Percentiles rank a stretch among this genome's conserved stretches.
Evolutionary conservation across 306 rosid genomes (phyloP).

Genomic region (Prinsepia uniflora): DNA sequence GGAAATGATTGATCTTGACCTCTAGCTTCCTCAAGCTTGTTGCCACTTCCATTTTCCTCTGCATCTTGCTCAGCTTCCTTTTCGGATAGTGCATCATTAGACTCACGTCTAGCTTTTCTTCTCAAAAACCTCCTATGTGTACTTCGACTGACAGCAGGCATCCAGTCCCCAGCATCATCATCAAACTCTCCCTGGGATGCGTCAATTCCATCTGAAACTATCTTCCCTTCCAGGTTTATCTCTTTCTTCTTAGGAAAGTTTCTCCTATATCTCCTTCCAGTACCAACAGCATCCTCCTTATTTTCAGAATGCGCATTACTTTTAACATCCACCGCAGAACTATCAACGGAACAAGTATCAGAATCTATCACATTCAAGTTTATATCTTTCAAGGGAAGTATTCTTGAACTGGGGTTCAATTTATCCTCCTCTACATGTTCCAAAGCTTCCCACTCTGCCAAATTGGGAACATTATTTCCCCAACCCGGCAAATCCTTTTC

Average conservation of each 20-base stretch:
- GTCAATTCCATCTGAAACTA: conserved; percentile 73
- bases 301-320: conserved; percentile 38
- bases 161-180: conserved; percentile 69
- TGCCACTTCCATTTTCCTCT: conserved; percentile 28
- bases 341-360: conserved; percentile 41
- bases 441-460: conserved; percentile 88
- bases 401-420: conserved; percentile 43
- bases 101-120: conserved; percentile 74
- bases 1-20: conserved; percentile 29
- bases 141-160: conserved; percentile 85
- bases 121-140: conserved; percentile 77
- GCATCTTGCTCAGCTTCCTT: conserved; percentile 41
- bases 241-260: conserved; percentile 55
- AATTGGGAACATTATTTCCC: conserved; percentile 84
- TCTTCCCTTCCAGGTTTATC: conserved; percentile 64
- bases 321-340: conserved; percentile 22
- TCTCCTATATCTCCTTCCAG: conserved; percentile 40
- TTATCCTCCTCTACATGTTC: conserved; percentile 48
- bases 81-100: conserved; percentile 40
- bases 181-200: conserved; percentile 71
- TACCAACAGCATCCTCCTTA: conserved; percentile 33
- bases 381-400: conserved; percentile 80
- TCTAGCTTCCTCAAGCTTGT: conserved; percentile 31
- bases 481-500: conserved; percentile 96
- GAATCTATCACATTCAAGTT: conserved; percentile 51